A percentile compares a stretch with the other conserved stretches of the same genome.
These are phyloP conservation scores for Yamadazyma nakazawae DNA, from an alignment of 805 yeast genomes.

Conservation along the genomic window DNA sequence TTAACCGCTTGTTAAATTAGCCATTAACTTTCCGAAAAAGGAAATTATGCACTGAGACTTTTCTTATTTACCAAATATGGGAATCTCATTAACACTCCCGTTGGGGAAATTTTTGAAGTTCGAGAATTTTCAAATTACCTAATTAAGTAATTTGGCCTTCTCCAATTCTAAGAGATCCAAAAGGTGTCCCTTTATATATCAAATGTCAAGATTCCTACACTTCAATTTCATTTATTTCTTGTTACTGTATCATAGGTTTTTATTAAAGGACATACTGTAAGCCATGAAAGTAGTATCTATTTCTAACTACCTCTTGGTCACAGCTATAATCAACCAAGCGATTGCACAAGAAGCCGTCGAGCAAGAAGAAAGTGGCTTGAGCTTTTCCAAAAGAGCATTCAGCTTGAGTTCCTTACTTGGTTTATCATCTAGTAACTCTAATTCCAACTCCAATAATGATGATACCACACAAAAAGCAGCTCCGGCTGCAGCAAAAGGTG, in stretches of 20 bases:
- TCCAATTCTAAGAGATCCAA: slow-evolving; percentile 6
- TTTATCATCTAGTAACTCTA: background rate
- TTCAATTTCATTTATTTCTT: slow-evolving; percentile 1
- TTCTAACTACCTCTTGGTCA: slow-evolving; percentile 22
- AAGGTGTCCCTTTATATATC: slow-evolving; percentile 6
- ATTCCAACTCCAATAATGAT: slow-evolving; percentile 4
- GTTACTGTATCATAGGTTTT: slow-evolving; percentile 5
- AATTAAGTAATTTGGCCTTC: slow-evolving; percentile 4
- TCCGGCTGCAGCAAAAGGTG: slow-evolving; percentile 2
- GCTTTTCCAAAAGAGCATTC: slow-evolving; percentile 14
- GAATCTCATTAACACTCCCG: slow-evolving; percentile 2
- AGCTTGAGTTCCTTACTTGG: slow-evolving; percentile 10
- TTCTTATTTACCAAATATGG: slow-evolving; percentile 1
- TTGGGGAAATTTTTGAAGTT: slow-evolving; percentile 2
- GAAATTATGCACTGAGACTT: slow-evolving; percentile 2
- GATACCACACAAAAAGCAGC: slow-evolving; percentile 6
- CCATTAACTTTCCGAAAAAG: slow-evolving; percentile 4
- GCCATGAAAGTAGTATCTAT: slow-evolving; percentile 24
- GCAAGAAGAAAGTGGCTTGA: slow-evolving; percentile 2
- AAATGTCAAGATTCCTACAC: slow-evolving; percentile 2
- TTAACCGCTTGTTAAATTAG: background rate
- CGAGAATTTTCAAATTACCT: slow-evolving; percentile 7
- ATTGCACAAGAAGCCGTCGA: slow-evolving; percentile 9
- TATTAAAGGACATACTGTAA: slow-evolving; percentile 1
- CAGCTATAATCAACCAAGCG: slow-evolving; percentile 21